A percentile compares a stretch with the other conserved stretches of the same genome.
phyloP scores from a whole-genome alignment of 73 alveolate genomes.

The Loxodes magnus region DNA sequence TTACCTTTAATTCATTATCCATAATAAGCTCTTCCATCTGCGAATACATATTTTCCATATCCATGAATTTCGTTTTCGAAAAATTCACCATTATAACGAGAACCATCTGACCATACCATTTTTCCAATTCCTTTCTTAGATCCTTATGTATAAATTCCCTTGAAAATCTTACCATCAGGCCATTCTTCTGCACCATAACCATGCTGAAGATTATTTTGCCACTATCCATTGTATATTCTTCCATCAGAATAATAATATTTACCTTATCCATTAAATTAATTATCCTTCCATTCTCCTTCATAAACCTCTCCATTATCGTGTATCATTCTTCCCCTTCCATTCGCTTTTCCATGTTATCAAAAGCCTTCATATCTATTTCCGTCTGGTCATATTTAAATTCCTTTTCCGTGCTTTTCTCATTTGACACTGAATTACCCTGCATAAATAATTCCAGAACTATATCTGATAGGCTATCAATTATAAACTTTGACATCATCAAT shows the following conservation, averaged over 20 bases:
- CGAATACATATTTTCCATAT: slow-evolving; percentile 43
- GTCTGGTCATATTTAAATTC: slow-evolving; percentile 57
- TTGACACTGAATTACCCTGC: no score
- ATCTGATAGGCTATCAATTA: no score
- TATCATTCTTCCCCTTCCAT: slow-evolving; percentile 58
- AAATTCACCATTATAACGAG: slow-evolving; percentile 50
- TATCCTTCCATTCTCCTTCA: slow-evolving; percentile 70
- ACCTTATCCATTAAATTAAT: slow-evolving; percentile 62
- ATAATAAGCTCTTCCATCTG: slow-evolving; percentile 50
- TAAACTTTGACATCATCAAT: no score
- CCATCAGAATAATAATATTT: slow-evolving; percentile 42
- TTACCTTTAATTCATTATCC: slow-evolving; percentile 60
- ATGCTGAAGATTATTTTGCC: slow-evolving; percentile 67
- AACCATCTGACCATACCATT: slow-evolving; percentile 58
- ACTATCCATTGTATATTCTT: slow-evolving; percentile 49
- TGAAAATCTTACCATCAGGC: slow-evolving; percentile 65
- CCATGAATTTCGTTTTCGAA: slow-evolving; percentile 48
- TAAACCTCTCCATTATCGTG: slow-evolving; percentile 60
- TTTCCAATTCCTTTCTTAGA: slow-evolving; percentile 58
- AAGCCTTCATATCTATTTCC: slow-evolving; percentile 56
- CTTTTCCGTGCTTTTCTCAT: slow-evolving; percentile 80
- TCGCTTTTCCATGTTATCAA: slow-evolving; percentile 51
- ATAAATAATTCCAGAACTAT: no score
- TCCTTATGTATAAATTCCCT: slow-evolving; percentile 62
- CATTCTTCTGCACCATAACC: slow-evolving; percentile 66